phyloP scores from a whole-genome alignment of 169 alveolate species.

The Nephromyces sp. region DNA sequence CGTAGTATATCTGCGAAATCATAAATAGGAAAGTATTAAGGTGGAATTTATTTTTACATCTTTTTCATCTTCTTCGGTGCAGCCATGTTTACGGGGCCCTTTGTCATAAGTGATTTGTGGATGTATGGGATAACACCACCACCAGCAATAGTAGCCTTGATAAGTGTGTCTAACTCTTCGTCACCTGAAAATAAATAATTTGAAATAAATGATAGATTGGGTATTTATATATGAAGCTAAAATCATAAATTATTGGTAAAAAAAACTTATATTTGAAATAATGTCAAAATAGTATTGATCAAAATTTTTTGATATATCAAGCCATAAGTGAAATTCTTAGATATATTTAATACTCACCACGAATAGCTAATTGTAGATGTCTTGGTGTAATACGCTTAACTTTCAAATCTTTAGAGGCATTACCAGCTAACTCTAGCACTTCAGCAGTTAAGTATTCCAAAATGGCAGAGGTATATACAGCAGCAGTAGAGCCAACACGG shows the following conservation, averaged over 20 bases:
- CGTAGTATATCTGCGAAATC: too few relatives aligned
- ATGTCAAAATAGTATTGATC: too few relatives aligned
- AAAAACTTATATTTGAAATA: too few relatives aligned
- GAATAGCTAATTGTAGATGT: slow-evolving; percentile 87
- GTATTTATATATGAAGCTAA: too few relatives aligned
- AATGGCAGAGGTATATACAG: slow-evolving; percentile 98
- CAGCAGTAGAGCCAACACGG: slow-evolving; percentile 98
- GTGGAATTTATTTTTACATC: too few relatives aligned
- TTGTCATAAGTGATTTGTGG: slow-evolving; percentile 56
- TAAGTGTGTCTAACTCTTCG: slow-evolving; percentile 92
- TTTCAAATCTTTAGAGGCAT: slow-evolving; percentile 96
- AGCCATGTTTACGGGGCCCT: slow-evolving; percentile 33
- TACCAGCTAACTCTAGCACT: slow-evolving; percentile 99
- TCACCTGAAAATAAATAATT: slow-evolving; percentile 76
- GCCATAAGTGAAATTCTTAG: too few relatives aligned
- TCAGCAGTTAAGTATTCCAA: slow-evolving; percentile 99
- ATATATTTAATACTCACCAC: slow-evolving; percentile 26
- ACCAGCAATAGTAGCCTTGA: slow-evolving; percentile 98
- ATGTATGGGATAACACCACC: slow-evolving; percentile 99
- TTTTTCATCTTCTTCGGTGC: slow-evolving; percentile 30
- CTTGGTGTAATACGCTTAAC: slow-evolving; percentile 92
- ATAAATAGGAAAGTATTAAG: too few relatives aligned
- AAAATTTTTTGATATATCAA: too few relatives aligned
- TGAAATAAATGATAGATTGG: not conserved
- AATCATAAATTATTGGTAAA: too few relatives aligned